A percentile compares a stretch with the other conserved stretches of the same genome.
Evolutionary conservation across 129 eudicot genomes (phyloP).

Genomic region (Solidago caesia): DNA sequence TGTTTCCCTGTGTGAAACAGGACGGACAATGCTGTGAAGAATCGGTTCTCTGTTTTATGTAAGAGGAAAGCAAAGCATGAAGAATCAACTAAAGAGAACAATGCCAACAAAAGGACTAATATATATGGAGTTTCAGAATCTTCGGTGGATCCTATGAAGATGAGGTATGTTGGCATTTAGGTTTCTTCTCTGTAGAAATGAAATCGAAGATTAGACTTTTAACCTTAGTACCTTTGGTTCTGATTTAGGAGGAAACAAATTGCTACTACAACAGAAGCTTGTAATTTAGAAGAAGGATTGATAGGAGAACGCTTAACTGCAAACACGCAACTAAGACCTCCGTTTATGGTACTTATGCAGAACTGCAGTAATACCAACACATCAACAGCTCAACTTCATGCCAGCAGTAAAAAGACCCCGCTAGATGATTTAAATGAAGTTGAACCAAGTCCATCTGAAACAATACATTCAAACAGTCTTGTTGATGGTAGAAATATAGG

Average conservation of each 20-base stretch:
- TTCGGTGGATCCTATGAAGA: constrained; percentile 49
- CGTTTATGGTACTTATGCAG: constrained; percentile 62
- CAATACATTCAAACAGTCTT: background rate
- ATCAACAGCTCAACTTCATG: constrained; percentile 32
- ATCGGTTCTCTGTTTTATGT: constrained; percentile 80
- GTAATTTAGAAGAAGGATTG: constrained; percentile 33
- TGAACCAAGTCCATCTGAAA: background rate
- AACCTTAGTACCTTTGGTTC: constrained; percentile 9
- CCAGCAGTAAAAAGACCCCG: constrained; percentile 25
- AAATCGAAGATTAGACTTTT: constrained; percentile 1
- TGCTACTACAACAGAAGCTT: constrained; percentile 38
- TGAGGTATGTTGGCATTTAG: constrained; percentile 45
- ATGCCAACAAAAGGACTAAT: constrained; percentile 54
- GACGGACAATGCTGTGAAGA: constrained; percentile 96
- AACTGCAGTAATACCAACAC: constrained; percentile 37
- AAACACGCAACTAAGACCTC: constrained; percentile 49
- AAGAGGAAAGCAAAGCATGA: constrained; percentile 81
- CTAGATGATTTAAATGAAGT: background rate
- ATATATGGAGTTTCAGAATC: constrained; percentile 37
- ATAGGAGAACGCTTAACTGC: constrained; percentile 27
- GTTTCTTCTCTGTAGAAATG: background rate
- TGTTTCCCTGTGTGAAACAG: constrained; percentile 35
- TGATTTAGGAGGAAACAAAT: constrained; percentile 50
- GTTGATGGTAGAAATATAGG: constrained; percentile 13
- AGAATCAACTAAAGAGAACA: constrained; percentile 75